A percentile compares a stretch with the other conserved stretches of the same genome.
phyloP scores from a whole-genome alignment of 225 moss, liverwort and hornwort species.

The Polytrichum formosum region DNA sequence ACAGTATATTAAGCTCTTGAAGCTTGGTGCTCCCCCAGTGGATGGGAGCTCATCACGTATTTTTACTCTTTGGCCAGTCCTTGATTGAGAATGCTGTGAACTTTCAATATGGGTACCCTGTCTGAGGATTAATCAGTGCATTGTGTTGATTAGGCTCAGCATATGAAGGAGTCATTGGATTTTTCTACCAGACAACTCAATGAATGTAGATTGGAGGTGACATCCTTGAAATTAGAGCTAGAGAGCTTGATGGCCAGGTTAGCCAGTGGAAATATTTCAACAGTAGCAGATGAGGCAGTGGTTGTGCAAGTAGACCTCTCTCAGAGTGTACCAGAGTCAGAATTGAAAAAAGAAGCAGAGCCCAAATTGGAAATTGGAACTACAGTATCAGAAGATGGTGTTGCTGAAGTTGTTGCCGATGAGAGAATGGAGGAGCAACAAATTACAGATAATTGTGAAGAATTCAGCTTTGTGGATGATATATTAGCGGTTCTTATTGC shows the following conservation, averaged over 20 bases:
- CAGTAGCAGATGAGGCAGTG: constrained; percentile 16
- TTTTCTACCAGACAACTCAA: constrained; percentile 59
- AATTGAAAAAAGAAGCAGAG: constrained; percentile 17
- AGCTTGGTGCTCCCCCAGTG: neutral
- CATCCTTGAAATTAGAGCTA: constrained; percentile 81
- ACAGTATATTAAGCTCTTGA: neutral
- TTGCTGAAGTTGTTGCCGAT: constrained; percentile 10
- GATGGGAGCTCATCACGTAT: neutral
- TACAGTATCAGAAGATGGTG: constrained; percentile 13
- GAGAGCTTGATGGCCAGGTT: constrained; percentile 61
- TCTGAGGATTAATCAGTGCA: neutral
- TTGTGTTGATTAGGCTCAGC: constrained; percentile 44
- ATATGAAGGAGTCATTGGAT: constrained; percentile 63
- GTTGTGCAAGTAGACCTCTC: constrained; percentile 19
- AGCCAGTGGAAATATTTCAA: constrained; percentile 23
- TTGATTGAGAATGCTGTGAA: too few species aligned
- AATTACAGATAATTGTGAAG: constrained; percentile 22
- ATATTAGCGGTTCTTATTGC: constrained; percentile 42
- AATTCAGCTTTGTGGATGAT: constrained; percentile 49
- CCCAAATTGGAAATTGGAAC: constrained; percentile 19
- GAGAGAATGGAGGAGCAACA: constrained; percentile 17
- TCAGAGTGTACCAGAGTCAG: constrained; percentile 14
- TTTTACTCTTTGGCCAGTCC: neutral
- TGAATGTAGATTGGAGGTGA: constrained; percentile 77
- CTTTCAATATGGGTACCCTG: too few species aligned